A percentile compares a stretch with the other conserved stretches of the same genome.
Conservation (phyloP, 495 filamentous ascomycete species). For the Penicillium cataractarum region DNA sequence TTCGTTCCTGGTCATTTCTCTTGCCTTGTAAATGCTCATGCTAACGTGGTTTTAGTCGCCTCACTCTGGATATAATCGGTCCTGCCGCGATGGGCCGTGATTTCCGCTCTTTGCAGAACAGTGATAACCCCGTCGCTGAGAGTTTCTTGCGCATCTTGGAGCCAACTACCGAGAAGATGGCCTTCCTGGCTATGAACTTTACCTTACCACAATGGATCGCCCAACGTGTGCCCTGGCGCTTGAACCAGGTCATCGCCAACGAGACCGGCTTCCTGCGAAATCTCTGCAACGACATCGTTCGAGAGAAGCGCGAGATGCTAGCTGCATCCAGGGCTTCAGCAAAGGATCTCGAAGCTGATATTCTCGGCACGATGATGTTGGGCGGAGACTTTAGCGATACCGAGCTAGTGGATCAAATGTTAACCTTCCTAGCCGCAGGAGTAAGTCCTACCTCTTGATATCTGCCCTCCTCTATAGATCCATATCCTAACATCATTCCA, state of each 20-base stretch:
- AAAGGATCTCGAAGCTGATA: slow-evolving; percentile 65
- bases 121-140: slow-evolving; percentile 62
- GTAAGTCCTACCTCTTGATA: slow-evolving; percentile 22
- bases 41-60: slow-evolving; percentile 43
- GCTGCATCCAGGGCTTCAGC: slow-evolving; percentile 61
- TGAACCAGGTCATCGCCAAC: slow-evolving; percentile 63
- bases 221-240: slow-evolving; percentile 61
- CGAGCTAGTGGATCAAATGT: slow-evolving; percentile 56
- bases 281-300: slow-evolving; percentile 67
- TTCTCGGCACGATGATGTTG: slow-evolving; percentile 59
- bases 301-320: slow-evolving; percentile 57
- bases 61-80: slow-evolving; percentile 88
- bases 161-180: slow-evolving; percentile 50
- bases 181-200: slow-evolving; percentile 52
- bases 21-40: background rate
- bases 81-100: slow-evolving; percentile 79
- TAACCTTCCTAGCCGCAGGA: slow-evolving; percentile 58
- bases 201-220: slow-evolving; percentile 52
- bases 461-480: background rate
- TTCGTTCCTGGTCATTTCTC: background rate
- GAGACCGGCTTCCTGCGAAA: slow-evolving; percentile 63
- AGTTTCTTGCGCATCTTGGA: slow-evolving; percentile 65
- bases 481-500: slow-evolving; percentile 20
- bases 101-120: slow-evolving; percentile 70
- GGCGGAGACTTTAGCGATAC: slow-evolving; percentile 60